These are phyloP conservation scores for Lentinula sp. DNA, from an alignment of 768 basidiomycete genomes.

Conservation along the genomic window DNA sequence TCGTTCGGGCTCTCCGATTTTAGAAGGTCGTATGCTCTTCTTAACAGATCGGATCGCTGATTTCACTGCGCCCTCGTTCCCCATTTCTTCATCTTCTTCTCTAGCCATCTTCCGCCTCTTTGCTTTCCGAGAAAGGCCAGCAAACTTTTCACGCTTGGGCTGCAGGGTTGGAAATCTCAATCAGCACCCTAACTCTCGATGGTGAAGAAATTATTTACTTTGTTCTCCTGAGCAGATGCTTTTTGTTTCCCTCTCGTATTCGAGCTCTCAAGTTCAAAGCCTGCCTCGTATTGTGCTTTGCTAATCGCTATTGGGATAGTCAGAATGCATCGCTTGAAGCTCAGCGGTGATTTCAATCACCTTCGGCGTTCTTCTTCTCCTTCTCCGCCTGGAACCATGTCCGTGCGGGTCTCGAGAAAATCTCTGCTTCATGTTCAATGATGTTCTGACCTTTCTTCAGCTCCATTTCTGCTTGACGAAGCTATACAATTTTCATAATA, in stretches of 20 bases:
- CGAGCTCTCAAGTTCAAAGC: conserved; percentile 24
- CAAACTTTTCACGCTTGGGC: conserved; percentile 72
- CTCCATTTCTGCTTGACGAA: conserved; percentile 94
- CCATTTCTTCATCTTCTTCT: conserved; percentile 68
- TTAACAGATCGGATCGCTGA: conserved; percentile 87
- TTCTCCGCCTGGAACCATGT: conserved; percentile 97
- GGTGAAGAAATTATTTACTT: conserved; percentile 25
- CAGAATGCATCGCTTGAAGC: conserved; percentile 1
- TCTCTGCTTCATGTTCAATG: conserved; percentile 89
- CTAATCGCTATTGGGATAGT: conserved; percentile 49
- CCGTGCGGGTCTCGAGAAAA: conserved; percentile 86
- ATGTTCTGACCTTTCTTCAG: conserved; percentile 92
- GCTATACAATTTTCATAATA: conserved; percentile 29
- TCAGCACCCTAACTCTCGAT: neutral
- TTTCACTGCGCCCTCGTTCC: conserved; percentile 46
- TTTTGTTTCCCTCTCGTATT: conserved; percentile 32
- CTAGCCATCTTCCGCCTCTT: conserved; percentile 85
- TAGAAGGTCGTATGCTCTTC: conserved; percentile 64
- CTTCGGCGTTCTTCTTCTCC: conserved; percentile 77
- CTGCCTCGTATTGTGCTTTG: conserved; percentile 67
- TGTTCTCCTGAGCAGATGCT: conserved; percentile 26
- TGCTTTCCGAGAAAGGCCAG: conserved; percentile 80
- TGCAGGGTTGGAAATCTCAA: conserved; percentile 19
- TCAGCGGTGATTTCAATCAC: conserved; percentile 29
- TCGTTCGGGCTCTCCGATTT: conserved; percentile 57